A percentile compares a stretch with the other conserved stretches of the same genome.
Conservation (phyloP, 192 early-diverging fungal species). For the Coemansia sp. region DNA sequence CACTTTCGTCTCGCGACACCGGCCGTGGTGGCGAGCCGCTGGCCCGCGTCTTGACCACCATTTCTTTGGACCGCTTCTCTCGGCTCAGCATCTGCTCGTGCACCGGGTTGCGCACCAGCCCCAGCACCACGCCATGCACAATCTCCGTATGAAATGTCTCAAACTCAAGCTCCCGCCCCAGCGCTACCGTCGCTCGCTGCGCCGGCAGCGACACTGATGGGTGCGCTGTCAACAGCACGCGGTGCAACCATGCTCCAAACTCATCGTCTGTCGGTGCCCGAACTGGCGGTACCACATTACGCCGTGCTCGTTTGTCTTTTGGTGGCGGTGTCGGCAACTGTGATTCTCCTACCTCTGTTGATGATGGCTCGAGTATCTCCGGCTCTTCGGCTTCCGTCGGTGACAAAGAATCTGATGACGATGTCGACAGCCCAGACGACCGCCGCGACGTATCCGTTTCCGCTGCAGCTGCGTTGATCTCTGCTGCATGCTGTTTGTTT, state of each 20-base stretch:
- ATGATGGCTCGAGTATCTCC: too few species aligned
- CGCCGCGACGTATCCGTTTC: neutral
- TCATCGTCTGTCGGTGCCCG: constrained; percentile 10
- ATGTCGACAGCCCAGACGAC: neutral
- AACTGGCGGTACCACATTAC: constrained; percentile 12
- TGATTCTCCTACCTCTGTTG: too few species aligned
- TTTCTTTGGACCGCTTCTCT: constrained; percentile 38
- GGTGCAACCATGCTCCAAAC: constrained; percentile 53
- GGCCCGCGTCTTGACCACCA: constrained; percentile 37
- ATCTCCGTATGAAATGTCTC: constrained; percentile 52
- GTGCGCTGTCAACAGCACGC: constrained; percentile 49
- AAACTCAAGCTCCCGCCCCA: constrained; percentile 40
- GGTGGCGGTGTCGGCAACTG: too few species aligned
- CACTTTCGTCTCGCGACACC: neutral
- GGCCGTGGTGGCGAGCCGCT: constrained; percentile 4
- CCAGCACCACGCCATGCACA: constrained; percentile 49
- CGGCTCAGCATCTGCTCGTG: constrained; percentile 34
- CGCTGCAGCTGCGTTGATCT: neutral
- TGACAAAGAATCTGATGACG: neutral
- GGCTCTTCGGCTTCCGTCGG: neutral
- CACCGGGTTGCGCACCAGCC: constrained; percentile 38
- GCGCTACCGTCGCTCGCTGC: constrained; percentile 41
- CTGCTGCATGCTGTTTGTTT: constrained; percentile 9
- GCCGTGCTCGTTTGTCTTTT: neutral
- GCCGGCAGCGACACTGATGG: constrained; percentile 44